These are phyloP conservation scores for Suillus plorans DNA, from an alignment of 768 basidiomycete genomes.

Conservation along the genomic window DNA sequence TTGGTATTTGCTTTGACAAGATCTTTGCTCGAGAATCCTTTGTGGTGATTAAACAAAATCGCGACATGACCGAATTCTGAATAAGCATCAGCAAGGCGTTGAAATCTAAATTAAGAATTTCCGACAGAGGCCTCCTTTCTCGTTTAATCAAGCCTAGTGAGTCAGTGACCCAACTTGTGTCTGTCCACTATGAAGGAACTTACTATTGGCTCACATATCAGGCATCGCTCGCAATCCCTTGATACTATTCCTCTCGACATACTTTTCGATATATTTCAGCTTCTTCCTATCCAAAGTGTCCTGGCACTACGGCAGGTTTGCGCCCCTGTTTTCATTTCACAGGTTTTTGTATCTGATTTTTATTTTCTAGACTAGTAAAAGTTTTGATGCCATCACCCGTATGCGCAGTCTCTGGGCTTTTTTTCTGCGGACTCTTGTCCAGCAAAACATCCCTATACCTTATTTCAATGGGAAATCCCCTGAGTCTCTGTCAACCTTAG, in stretches of 20 bases:
- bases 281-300: conserved; percentile 43
- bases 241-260: conserved; percentile 47
- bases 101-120: too few relatives aligned
- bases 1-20: neutral
- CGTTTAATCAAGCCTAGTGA: too few relatives aligned
- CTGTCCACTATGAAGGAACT: neutral
- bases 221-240: conserved; percentile 13
- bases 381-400: conserved; percentile 42
- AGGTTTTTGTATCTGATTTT: neutral
- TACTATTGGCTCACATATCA: neutral
- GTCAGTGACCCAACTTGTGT: too few relatives aligned
- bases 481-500: conserved; percentile 35
- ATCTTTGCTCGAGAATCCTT: neutral
- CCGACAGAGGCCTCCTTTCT: too few relatives aligned
- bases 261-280: conserved; percentile 40
- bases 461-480: conserved; percentile 31
- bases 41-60: too few relatives aligned
- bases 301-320: conserved; percentile 48
- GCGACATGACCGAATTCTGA: too few relatives aligned
- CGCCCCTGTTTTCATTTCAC: neutral
- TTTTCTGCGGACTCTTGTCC: conserved; percentile 41
- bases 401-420: conserved; percentile 50
- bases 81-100: too few relatives aligned
- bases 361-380: conserved; percentile 44
- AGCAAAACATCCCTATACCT: conserved; percentile 48